Evolutionary conservation across 768 basidiomycete genomes (phyloP), one percentile per base, ranked within the genome.

Genomic region (Tylopilus felleus): DNA sequence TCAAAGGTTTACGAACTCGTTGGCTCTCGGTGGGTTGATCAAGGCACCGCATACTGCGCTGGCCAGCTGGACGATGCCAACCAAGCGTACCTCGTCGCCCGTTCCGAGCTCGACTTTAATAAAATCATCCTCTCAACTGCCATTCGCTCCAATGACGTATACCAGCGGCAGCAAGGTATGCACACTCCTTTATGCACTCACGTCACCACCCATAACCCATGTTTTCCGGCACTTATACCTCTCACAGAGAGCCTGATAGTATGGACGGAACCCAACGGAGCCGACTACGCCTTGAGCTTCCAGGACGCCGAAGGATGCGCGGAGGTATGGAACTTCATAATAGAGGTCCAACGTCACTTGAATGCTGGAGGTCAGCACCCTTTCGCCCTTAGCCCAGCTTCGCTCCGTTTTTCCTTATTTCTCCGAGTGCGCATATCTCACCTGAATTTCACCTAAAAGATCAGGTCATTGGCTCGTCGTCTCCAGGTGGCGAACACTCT

Each of bases 311-410:
- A 93, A 57, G 97, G 95, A 28, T 99, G 96, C 62, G 80, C 85
- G 29, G 94, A 98, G 75, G 91, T 98, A 46, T 99, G 97, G 96
- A 90, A 88, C 63, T 99, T 98, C 70, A 96, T 99, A 62, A 74
- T 81, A 57, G 92, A 96, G 65, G 92, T 98, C 29, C 92, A 94
- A 70, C 80, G 84, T 55, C 93, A 95, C 66, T 80, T 93, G 79
- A 83, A 82, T 61, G 71, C 72, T 23, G 75, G 74, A 70, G 82
- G 86, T 88, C 58, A 61, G 83, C 74, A 53, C 47, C 27, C 35
- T 55, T 49, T 47, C 33, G 44, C 61, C 70, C 63, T 67, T 55
- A 23, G 47, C 61, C 51, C 60, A 60, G 19, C 49, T 35, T 31
- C 40, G 33, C 49, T 48, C 35, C 35, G 42, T 52, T 47, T 47